Percentiles rank a stretch among this genome's conserved stretches.
phyloP scores from a whole-genome alignment of 495 filamentous ascomycete species.

The Penicillium cinerascens region DNA sequence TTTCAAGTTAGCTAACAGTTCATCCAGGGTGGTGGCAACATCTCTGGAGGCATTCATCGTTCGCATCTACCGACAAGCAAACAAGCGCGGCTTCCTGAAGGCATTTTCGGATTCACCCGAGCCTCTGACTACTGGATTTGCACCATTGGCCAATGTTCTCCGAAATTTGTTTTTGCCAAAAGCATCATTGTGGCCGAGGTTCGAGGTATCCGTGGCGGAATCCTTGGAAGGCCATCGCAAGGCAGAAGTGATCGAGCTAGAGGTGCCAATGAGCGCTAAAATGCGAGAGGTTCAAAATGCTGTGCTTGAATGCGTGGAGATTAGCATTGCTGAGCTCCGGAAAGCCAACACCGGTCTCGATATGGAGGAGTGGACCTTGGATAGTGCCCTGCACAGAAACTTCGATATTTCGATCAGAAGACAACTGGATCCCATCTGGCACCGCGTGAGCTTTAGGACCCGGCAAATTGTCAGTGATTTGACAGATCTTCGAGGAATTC shows the following conservation, averaged over 20 bases:
- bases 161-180: slow-evolving; percentile 88
- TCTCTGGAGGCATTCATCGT: slow-evolving; percentile 93
- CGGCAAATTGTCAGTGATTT: slow-evolving; percentile 90
- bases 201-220: slow-evolving; percentile 83
- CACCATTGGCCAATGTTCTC: slow-evolving; percentile 87
- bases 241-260: slow-evolving; percentile 94
- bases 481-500: slow-evolving; percentile 77
- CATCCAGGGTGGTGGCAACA: slow-evolving; percentile 68
- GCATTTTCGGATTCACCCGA: slow-evolving; percentile 95
- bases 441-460: slow-evolving; percentile 91
- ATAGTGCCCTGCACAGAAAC: slow-evolving; percentile 87
- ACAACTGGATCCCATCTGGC: slow-evolving; percentile 95
- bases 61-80: slow-evolving; percentile 88
- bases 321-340: slow-evolving; percentile 86
- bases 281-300: slow-evolving; percentile 94
- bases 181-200: slow-evolving; percentile 89
- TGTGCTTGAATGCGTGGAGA: slow-evolving; percentile 93
- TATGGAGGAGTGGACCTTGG: slow-evolving; percentile 96
- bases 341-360: slow-evolving; percentile 86
- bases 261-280: slow-evolving; percentile 91
- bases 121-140: slow-evolving; percentile 85
- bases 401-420: slow-evolving; percentile 87
- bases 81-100: slow-evolving; percentile 90
- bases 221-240: slow-evolving; percentile 87
- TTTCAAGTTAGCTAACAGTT: background rate